A percentile compares a stretch with the other conserved stretches of the same genome.
phyloP scores from a whole-genome alignment of 2,329 filamentous ascomycete species.

The Massarina eburnea region DNA sequence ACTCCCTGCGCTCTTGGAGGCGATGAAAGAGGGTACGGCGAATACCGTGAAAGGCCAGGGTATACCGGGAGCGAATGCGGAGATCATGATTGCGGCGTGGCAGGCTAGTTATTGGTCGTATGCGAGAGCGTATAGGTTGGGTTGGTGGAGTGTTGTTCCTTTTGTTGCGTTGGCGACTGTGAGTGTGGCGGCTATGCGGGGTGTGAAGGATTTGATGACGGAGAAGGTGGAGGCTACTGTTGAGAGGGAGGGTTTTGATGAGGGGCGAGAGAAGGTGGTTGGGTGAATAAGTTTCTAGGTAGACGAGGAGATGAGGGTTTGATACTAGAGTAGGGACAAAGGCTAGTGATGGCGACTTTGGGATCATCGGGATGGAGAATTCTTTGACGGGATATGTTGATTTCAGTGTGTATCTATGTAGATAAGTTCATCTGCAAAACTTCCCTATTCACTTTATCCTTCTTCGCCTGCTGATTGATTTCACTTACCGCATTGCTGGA shows the following conservation, averaged over 20 bases:
- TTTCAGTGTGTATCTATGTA: too few relatives aligned
- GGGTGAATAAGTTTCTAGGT: not conserved
- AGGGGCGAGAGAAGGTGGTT: slow-evolving; percentile 1
- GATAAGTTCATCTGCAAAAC: too few relatives aligned
- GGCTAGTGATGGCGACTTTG: too few relatives aligned
- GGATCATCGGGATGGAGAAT: too few relatives aligned
- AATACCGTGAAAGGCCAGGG: slow-evolving; percentile 11
- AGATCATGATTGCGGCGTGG: slow-evolving; percentile 24
- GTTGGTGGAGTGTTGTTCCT: slow-evolving; percentile 35
- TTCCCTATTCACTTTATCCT: too few relatives aligned
- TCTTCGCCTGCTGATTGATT: too few relatives aligned
- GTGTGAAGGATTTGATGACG: slow-evolving; percentile 32
- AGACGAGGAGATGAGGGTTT: too few relatives aligned
- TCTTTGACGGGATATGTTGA: too few relatives aligned
- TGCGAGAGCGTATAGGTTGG: slow-evolving; percentile 31
- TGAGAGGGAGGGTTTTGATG: slow-evolving; percentile 21
- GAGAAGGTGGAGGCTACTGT: slow-evolving; percentile 37
- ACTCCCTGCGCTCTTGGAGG: slow-evolving; percentile 18
- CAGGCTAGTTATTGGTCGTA: slow-evolving; percentile 33
- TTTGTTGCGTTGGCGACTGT: slow-evolving; percentile 32
- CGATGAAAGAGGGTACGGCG: slow-evolving; percentile 19
- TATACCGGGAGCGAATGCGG: slow-evolving; percentile 17
- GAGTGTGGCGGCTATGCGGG: slow-evolving; percentile 28
- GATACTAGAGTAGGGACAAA: too few relatives aligned
- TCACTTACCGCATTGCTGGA: too few relatives aligned